Base-by-base conservation (phyloP, 805 yeast genomes). In the Candida oleophila region DNA sequence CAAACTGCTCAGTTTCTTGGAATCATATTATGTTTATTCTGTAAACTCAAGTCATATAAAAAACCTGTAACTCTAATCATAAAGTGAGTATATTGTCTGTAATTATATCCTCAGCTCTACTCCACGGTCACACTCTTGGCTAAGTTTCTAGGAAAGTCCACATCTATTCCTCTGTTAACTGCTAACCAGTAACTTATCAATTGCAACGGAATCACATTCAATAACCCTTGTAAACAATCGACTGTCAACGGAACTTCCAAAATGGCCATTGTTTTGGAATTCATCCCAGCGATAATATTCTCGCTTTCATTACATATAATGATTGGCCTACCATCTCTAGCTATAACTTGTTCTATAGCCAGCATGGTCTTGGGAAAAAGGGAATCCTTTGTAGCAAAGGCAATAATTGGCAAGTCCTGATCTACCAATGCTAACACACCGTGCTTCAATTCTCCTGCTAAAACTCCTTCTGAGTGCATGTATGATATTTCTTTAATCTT, bases 81-180 rank as follows among this genome's bases (percentile, higher is more conserved):
- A n/a, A 25, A 25, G 30, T 25, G 11, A 7, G 30, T 5, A 5
- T 25, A 25, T 25, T 11, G n/a, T 25, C 30, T 25, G 30, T 25
- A 7, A 8, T 15, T 33, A 5, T 33, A 4, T 15, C 38, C 16
- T 5, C 21, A 5, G 15, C 8, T 42, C 64, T 75, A 91, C 74
- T 90, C 97, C 52, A 92, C 99, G 41, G 99, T 94, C 48, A 94
- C 99, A 42, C 96, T 86, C 76, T 94, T 94, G 52, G 99, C 99
- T 71, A 94, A 80, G 75, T 94, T 94, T 73, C 99, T 83, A 55
- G 99, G 99, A 83, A 92, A 92, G 69, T 94, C 99, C 47, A 95
- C 99, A 64, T 94, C 96, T 57, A 87, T 85, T 36, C 97, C 97
- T 64, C 92, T 87, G 69, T 85, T 83, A 45, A 89, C 91, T 45